Conservation (phyloP, 176 grass and related monocot genomes). For the Ensete glaucum region DNA sequence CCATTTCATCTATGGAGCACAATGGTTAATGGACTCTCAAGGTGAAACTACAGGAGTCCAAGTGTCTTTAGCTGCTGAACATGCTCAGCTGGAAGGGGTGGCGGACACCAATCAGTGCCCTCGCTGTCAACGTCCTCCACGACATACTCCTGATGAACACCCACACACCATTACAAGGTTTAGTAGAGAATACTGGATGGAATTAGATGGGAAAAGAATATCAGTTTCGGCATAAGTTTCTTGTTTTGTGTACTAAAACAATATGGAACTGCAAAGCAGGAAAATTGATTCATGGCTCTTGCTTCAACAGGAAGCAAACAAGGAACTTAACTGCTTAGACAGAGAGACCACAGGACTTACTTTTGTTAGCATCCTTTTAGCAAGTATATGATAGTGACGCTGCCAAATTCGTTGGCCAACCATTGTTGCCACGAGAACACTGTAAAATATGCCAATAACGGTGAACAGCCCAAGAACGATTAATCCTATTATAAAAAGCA, state of each 20-base stretch:
- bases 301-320: too few relatives aligned
- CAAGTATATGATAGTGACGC: slow-evolving; percentile 95
- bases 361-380: slow-evolving; percentile 97
- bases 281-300: too few relatives aligned
- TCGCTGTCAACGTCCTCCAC: slow-evolving; percentile 90
- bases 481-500: slow-evolving; percentile 81
- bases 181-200: not conserved
- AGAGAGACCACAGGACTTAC: slow-evolving; percentile 18
- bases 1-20: not conserved
- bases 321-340: not conserved
- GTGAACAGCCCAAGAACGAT: slow-evolving; percentile 79
- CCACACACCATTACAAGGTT: not conserved
- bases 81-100: slow-evolving; percentile 60
- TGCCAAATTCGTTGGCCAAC: slow-evolving; percentile 96
- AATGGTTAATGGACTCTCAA: not conserved
- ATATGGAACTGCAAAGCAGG: not conserved
- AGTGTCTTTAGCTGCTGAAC: slow-evolving; percentile 86
- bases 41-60: slow-evolving; percentile 55
- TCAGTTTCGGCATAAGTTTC: not conserved
- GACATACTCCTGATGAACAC: slow-evolving; percentile 61
- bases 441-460: slow-evolving; percentile 83
- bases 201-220: not conserved
- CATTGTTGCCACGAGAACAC: slow-evolving; percentile 94
- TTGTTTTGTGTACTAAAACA: not conserved
- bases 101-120: slow-evolving; percentile 65